Evolutionary conservation across 192 early-diverging fungal genomes (phyloP).

Genomic region (Umbelopsis sp.): DNA sequence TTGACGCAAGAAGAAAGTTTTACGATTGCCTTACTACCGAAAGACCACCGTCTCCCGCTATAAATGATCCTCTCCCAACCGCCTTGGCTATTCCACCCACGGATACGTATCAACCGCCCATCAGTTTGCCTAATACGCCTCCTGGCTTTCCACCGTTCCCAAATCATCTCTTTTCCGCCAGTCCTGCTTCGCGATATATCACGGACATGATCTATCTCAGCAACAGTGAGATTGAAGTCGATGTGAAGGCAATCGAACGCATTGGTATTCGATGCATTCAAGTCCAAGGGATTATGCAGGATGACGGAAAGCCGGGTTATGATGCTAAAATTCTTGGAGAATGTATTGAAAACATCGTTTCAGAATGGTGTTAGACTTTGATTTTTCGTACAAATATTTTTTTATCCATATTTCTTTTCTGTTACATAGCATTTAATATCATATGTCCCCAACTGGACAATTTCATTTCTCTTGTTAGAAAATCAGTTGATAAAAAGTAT

Average conservation of each 20-base stretch:
- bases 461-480: too few relatives aligned
- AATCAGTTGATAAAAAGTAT: not conserved
- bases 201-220: slow-evolving; percentile 58
- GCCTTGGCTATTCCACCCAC: not conserved
- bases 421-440: slow-evolving; percentile 4
- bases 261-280: slow-evolving; percentile 53
- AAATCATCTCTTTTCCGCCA: slow-evolving; percentile 34
- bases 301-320: slow-evolving; percentile 22
- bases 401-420: slow-evolving; percentile 1
- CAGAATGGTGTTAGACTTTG: not conserved
- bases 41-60: not conserved
- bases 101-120: not conserved
- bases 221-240: slow-evolving; percentile 50
- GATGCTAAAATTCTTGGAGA: not conserved
- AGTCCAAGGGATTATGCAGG: slow-evolving; percentile 22
- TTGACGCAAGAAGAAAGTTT: slow-evolving; percentile 42
- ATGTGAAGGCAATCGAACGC: slow-evolving; percentile 49
- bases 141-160: slow-evolving; percentile 40
- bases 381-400: not conserved
- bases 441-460: too few relatives aligned
- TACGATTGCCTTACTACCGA: slow-evolving; percentile 4
- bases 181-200: slow-evolving; percentile 45
- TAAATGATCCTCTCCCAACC: not conserved
- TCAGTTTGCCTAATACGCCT: slow-evolving; percentile 17
- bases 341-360: slow-evolving; percentile 7